A percentile compares a stretch with the other conserved stretches of the same genome.
These are phyloP conservation scores for Hypomyces perniciosus DNA, from an alignment of 2,329 filamentous ascomycete genomes.

Conservation along the genomic window DNA sequence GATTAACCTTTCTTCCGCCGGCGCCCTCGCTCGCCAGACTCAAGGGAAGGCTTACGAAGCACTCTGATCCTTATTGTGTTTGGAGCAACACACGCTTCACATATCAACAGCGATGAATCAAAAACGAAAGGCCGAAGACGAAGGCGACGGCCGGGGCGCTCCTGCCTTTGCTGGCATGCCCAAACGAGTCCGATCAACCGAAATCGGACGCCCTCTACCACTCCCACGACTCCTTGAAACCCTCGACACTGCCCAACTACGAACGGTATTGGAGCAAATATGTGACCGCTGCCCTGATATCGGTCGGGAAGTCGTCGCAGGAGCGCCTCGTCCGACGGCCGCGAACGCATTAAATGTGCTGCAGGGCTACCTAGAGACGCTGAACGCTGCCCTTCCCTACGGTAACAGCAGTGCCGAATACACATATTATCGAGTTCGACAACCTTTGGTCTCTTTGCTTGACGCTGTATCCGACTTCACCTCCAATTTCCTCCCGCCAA, in stretches of 20 bases:
- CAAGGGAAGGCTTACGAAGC: too few species aligned
- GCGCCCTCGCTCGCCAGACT: too few species aligned
- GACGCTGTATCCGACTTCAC: conserved; percentile 92
- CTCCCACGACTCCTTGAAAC: conserved; percentile 83
- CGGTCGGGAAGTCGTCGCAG: conserved; percentile 73
- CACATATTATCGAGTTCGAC: conserved; percentile 86
- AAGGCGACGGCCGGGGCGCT: conserved; percentile 73
- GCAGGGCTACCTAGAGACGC: conserved; percentile 69
- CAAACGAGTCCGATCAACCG: conserved; percentile 59
- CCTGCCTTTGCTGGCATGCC: conserved; percentile 65
- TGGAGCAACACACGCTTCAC: too few species aligned
- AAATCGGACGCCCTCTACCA: conserved; percentile 52
- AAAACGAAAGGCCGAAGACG: conserved; percentile 85
- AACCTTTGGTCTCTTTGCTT: conserved; percentile 71
- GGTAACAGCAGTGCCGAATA: conserved; percentile 85
- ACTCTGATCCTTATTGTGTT: too few species aligned
- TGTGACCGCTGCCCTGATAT: conserved; percentile 87
- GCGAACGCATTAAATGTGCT: conserved; percentile 74
- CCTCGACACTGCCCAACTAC: conserved; percentile 76
- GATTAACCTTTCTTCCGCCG: too few species aligned
- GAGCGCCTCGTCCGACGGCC: conserved; percentile 82
- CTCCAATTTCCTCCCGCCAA: conserved; percentile 88
- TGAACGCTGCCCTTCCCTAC: conserved; percentile 78
- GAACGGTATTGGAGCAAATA: conserved; percentile 80
- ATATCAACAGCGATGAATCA: conserved; percentile 32